These are phyloP conservation scores for Vachellia collinsii DNA, from an alignment of 306 rosid species.

Conservation along the genomic window DNA sequence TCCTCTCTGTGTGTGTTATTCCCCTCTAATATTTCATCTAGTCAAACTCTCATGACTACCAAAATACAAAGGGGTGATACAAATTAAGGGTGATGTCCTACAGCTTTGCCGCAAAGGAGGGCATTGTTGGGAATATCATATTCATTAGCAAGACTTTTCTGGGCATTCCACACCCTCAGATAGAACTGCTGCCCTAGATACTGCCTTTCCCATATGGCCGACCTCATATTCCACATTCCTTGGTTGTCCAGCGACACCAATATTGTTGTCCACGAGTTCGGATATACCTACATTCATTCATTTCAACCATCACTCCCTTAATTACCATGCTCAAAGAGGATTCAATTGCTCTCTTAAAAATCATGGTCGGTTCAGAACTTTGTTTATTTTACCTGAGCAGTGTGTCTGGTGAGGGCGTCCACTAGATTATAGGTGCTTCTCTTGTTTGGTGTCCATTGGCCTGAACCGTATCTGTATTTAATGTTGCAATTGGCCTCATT, in stretches of 20 bases:
- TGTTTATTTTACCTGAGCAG: conserved; percentile 71
- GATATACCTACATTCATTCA: conserved; percentile 65
- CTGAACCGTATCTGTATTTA: conserved; percentile 71
- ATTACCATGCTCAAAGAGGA: not conserved
- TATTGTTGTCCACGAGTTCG: conserved; percentile 83
- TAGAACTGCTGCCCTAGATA: conserved; percentile 93
- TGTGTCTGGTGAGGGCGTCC: conserved; percentile 89
- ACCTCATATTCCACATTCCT: conserved; percentile 98
- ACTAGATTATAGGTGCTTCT: conserved; percentile 73
- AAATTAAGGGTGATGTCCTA: conserved; percentile 51
- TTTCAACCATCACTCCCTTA: not conserved
- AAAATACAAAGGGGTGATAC: not conserved
- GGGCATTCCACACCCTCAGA: conserved; percentile 79
- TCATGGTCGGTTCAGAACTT: not conserved
- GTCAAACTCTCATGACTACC: conserved; percentile 67
- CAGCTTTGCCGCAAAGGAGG: conserved; percentile 87
- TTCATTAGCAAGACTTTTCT: conserved; percentile 65
- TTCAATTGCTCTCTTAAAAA: not conserved
- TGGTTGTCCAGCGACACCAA: conserved; percentile 91
- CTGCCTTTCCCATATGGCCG: conserved; percentile 95
- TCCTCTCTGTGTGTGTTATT: not conserved
- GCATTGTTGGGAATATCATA: conserved; percentile 77
- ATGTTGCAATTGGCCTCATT: conserved; percentile 37
- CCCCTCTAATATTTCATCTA: conserved; percentile 9
- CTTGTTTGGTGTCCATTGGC: conserved; percentile 70